Conservation (phyloP, 2,329 filamentous ascomycete species). For the Salinomyces thailandicus region DNA sequence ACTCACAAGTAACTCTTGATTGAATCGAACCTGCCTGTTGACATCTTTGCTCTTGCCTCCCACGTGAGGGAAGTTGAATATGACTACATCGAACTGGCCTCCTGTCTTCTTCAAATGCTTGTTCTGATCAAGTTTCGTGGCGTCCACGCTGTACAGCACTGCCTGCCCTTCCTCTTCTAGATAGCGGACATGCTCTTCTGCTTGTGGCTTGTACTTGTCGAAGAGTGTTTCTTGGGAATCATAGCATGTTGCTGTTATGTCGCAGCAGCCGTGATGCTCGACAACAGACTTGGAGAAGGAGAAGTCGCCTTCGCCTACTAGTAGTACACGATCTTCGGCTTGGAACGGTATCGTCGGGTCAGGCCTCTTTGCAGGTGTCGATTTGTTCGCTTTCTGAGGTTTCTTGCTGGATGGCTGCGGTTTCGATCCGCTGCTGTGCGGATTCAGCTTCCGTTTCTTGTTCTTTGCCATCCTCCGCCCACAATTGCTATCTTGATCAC, state of each 20-base stretch:
- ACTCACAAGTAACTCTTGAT: conserved; percentile 65
- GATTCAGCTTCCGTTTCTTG: conserved; percentile 18
- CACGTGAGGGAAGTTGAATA: conserved; percentile 97
- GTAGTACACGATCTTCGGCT: conserved; percentile 56
- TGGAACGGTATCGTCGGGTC: conserved; percentile 57
- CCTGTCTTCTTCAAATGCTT: conserved; percentile 32
- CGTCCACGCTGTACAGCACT: conserved; percentile 57
- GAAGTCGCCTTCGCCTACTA: conserved; percentile 71
- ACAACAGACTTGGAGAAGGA: conserved; percentile 63
- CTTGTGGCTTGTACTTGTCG: conserved; percentile 60
- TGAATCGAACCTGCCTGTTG: conserved; percentile 85
- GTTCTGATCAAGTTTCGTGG: conserved; percentile 46
- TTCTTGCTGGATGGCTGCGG: background rate
- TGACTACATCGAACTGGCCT: conserved; percentile 58
- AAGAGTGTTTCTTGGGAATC: conserved; percentile 51
- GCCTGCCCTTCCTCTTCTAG: conserved; percentile 38
- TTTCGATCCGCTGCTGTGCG: conserved; percentile 4
- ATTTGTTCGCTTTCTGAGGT: conserved; percentile 5
- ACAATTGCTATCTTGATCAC: too few relatives aligned
- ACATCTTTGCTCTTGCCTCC: conserved; percentile 87
- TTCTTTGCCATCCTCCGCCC: conserved; percentile 15
- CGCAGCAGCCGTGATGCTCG: conserved; percentile 53
- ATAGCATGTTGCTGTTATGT: conserved; percentile 59
- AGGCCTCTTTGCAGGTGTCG: conserved; percentile 11
- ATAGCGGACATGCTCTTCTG: conserved; percentile 46